Conservation (phyloP, 345 rosid genomes). For the Mallotus nudiflorus region DNA sequence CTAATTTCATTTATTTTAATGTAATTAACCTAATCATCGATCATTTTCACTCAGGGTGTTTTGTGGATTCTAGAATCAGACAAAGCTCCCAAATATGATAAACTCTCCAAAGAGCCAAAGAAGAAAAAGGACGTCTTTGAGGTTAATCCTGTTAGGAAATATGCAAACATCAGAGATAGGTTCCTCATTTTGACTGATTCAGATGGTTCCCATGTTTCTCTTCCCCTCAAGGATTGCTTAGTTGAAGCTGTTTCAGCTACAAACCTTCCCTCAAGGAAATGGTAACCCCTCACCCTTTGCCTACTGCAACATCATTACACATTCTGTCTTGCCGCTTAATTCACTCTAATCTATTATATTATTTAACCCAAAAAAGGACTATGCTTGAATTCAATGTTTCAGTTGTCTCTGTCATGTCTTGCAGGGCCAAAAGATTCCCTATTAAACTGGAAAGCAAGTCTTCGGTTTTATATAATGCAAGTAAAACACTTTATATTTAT, state of each 20-base stretch:
- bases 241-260: constrained; percentile 88
- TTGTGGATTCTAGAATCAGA: constrained; percentile 82
- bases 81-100: constrained; percentile 51
- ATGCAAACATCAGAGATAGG: constrained; percentile 56
- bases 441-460: constrained; percentile 70
- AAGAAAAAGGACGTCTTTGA: constrained; percentile 55
- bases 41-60: constrained; percentile 72
- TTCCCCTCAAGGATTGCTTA: constrained; percentile 58
- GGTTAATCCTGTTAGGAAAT: constrained; percentile 61
- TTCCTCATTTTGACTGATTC: constrained; percentile 51
- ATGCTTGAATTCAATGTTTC: too few relatives aligned
- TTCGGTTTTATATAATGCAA: constrained; percentile 59
- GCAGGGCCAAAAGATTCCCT: constrained; percentile 94
- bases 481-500: constrained; percentile 61
- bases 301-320: too few relatives aligned
- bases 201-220: constrained; percentile 43
- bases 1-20: too few relatives aligned
- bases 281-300: constrained; percentile 39
- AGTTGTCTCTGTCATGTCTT: neutral
- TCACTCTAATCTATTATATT: neutral
- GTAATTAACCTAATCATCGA: too few relatives aligned
- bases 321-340: too few relatives aligned
- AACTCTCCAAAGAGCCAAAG: constrained; percentile 55
- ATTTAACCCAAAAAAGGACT: too few relatives aligned
- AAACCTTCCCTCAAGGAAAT: constrained; percentile 63